Evolutionary conservation across 768 basidiomycete genomes (phyloP).

Genomic region (Macrocybe gigantea): DNA sequence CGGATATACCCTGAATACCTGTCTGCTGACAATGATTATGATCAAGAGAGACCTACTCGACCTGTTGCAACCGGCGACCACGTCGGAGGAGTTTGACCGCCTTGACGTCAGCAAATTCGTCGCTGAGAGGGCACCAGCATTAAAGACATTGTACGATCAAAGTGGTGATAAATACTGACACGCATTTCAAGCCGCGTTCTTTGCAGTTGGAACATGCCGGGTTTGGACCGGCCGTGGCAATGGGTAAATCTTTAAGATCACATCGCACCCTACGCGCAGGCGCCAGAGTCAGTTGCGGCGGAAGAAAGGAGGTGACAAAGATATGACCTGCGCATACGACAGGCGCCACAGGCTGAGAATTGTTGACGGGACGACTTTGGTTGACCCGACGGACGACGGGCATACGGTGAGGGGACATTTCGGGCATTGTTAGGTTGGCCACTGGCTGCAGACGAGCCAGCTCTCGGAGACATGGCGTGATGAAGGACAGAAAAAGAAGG

Average conservation of each 20-base stretch:
- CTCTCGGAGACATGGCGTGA: conserved; percentile 54
- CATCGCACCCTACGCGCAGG: conserved; percentile 68
- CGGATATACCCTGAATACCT: conserved; percentile 4
- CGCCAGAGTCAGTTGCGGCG: conserved; percentile 1
- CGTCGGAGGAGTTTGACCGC: conserved; percentile 81
- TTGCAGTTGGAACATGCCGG: conserved; percentile 83
- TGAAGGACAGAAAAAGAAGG: conserved; percentile 15
- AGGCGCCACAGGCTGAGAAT: conserved; percentile 92
- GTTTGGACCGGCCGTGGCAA: conserved; percentile 37
- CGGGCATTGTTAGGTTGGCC: conserved; percentile 29
- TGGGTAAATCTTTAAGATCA: conserved; percentile 80
- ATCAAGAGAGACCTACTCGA: conserved; percentile 51
- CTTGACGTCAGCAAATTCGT: conserved; percentile 89
- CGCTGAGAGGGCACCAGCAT: conserved; percentile 39
- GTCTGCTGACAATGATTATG: neutral
- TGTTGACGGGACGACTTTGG: conserved; percentile 78
- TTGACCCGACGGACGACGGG: conserved; percentile 49
- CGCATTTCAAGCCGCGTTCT: conserved; percentile 88
- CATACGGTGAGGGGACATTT: conserved; percentile 31
- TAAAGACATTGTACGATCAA: conserved; percentile 2
- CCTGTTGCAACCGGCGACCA: conserved; percentile 76
- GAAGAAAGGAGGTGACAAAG: conserved; percentile 5
- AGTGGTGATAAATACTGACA: conserved; percentile 48
- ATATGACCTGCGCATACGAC: conserved; percentile 76
- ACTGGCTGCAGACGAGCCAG: conserved; percentile 29